Evolutionary conservation across 257 asterid species (phyloP).

Genomic region (Lithospermum erythrorhizon): DNA sequence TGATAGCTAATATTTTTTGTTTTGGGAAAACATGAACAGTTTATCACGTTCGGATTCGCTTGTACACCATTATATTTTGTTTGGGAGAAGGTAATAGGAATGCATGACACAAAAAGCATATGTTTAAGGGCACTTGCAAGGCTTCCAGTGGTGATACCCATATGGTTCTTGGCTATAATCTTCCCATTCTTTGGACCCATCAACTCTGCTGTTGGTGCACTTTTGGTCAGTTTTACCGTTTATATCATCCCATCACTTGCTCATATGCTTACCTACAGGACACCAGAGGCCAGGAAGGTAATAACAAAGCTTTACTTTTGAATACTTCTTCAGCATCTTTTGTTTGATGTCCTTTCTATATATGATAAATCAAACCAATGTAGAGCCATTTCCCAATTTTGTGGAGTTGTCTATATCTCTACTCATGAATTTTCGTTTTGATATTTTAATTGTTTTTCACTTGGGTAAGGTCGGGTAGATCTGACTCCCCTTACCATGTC

Average conservation of each 20-base stretch:
- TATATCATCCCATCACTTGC: constrained; percentile 84
- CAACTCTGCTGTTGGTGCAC: constrained; percentile 92
- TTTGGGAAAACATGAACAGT: constrained; percentile 24
- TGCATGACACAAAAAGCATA: constrained; percentile 83
- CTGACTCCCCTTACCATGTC: no score
- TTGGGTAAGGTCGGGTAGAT: no score
- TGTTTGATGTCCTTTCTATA: not conserved
- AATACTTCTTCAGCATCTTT: not conserved
- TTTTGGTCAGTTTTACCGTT: constrained; percentile 87
- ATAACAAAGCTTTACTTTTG: not conserved
- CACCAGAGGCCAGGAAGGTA: constrained; percentile 78
- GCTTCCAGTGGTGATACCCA: constrained; percentile 80
- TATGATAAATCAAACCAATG: no score
- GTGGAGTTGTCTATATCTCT: no score
- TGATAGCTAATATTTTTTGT: not conserved
- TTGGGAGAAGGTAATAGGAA: constrained; percentile 95
- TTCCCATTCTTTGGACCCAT: constrained; percentile 96
- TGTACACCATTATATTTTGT: constrained; percentile 90
- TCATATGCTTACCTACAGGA: constrained; percentile 81
- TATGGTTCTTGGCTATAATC: constrained; percentile 91
- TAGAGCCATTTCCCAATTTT: no score
- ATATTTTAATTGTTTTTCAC: no score
- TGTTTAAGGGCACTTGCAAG: constrained; percentile 79
- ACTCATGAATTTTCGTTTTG: no score
- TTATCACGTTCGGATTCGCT: constrained; percentile 87